phyloP scores from a whole-genome alignment of 1,284 basidiomycete genomes.

The Takashimella koratensis region DNA sequence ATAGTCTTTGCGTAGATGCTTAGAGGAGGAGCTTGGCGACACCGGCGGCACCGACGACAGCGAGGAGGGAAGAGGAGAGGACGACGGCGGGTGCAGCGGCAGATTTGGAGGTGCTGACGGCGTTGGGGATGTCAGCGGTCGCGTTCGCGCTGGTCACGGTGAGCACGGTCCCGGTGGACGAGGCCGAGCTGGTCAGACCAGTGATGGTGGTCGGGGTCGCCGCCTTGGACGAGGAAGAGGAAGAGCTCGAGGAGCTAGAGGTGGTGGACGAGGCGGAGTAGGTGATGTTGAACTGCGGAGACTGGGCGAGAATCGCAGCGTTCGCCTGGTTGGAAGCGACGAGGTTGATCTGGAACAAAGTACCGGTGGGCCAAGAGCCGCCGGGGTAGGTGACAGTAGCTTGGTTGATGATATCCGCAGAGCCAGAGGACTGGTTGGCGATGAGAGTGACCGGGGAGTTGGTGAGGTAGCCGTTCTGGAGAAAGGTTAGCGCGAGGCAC shows the following conservation, averaged over 20 bases:
- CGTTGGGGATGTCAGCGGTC: not conserved
- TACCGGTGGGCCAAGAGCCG: slow-evolving; percentile 42
- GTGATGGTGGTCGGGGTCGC: not conserved
- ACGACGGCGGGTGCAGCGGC: not conserved
- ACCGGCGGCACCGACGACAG: not conserved
- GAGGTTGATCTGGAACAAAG: slow-evolving; percentile 62
- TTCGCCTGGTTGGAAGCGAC: slow-evolving; percentile 54
- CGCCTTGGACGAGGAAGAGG: slow-evolving; percentile 1
- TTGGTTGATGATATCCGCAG: slow-evolving; percentile 23
- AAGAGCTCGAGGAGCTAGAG: slow-evolving; percentile 7
- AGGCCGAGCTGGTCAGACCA: not conserved
- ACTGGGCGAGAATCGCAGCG: slow-evolving; percentile 57
- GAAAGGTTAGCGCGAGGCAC: too few species aligned
- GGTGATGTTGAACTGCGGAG: slow-evolving; percentile 52
- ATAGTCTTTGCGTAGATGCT: too few species aligned
- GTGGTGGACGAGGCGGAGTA: not conserved
- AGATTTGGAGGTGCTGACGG: not conserved
- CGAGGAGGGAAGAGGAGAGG: not conserved
- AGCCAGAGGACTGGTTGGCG: slow-evolving; percentile 34
- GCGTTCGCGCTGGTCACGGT: not conserved
- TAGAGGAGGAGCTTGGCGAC: not conserved
- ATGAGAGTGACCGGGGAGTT: slow-evolving; percentile 39
- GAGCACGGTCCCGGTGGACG: not conserved
- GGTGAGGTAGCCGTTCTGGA: slow-evolving; percentile 17
- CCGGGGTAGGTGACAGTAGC: slow-evolving; percentile 25